Conservation (phyloP, 2,329 filamentous ascomycete genomes). For the Sarocladiaceae sp. region DNA sequence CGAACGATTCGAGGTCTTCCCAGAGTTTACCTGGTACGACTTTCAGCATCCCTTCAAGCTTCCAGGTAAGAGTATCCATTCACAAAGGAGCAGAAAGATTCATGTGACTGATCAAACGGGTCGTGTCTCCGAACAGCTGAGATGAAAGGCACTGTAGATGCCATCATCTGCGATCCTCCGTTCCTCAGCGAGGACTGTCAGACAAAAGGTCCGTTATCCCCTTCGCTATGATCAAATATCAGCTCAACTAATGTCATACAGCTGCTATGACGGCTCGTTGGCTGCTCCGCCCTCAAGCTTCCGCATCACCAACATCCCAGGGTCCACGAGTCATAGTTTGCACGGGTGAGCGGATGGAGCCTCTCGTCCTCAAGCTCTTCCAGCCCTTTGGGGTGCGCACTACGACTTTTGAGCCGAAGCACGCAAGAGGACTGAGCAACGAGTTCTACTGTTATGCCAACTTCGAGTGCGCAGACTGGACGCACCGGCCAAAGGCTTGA, state of each 20-base stretch:
- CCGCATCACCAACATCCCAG: conserved; percentile 7
- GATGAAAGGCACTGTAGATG: conserved; percentile 59
- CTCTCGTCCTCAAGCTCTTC: conserved; percentile 61
- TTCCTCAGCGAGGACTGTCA: conserved; percentile 78
- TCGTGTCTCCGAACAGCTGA: conserved; percentile 26
- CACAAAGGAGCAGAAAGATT: neutral
- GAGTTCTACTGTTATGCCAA: conserved; percentile 77
- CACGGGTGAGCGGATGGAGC: conserved; percentile 72
- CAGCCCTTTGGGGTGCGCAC: conserved; percentile 52
- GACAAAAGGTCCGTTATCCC: conserved; percentile 55
- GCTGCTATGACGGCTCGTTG: conserved; percentile 70
- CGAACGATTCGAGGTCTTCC: conserved; percentile 64
- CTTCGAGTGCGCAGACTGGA: conserved; percentile 57
- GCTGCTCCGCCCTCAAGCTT: conserved; percentile 45
- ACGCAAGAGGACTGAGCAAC: conserved; percentile 70
- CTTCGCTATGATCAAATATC: neutral
- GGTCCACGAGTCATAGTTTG: conserved; percentile 52
- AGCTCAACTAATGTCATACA: conserved; percentile 23
- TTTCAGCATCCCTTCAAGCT: conserved; percentile 62
- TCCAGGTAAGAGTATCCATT: conserved; percentile 35
- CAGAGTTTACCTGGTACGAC: conserved; percentile 70
- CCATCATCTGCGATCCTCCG: conserved; percentile 70
- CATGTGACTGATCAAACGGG: too few species aligned
- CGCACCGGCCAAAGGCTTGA: conserved; percentile 17
- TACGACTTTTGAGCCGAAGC: conserved; percentile 62